These are phyloP conservation scores for Termitomyces sp. DNA, from an alignment of 768 basidiomycete species.

Conservation along the genomic window DNA sequence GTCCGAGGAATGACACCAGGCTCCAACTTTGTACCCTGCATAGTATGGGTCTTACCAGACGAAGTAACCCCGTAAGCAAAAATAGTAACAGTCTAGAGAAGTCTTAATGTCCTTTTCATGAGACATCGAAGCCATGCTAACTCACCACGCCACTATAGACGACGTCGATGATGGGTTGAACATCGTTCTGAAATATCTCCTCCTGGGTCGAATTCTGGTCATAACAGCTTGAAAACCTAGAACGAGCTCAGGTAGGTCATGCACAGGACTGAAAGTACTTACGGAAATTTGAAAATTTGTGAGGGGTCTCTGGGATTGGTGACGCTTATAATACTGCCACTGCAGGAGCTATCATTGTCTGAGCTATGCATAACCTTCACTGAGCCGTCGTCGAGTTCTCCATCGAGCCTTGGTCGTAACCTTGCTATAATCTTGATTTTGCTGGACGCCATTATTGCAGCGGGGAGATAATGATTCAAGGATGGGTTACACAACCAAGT, in stretches of 20 bases:
- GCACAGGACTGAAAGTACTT: constrained; percentile 16
- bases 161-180: constrained; percentile 72
- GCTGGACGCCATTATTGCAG: constrained; percentile 27
- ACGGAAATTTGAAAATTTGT: constrained; percentile 80
- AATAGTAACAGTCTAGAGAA: constrained; percentile 71
- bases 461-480: neutral
- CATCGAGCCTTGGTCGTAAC: constrained; percentile 57
- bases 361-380: constrained; percentile 46
- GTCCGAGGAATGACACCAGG: constrained; percentile 87
- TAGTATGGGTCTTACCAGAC: constrained; percentile 89
- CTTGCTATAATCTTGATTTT: constrained; percentile 72
- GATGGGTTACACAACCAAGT: neutral
- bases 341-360: constrained; percentile 16
- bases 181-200: constrained; percentile 72
- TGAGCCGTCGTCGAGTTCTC: constrained; percentile 59
- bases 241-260: constrained; percentile 25
- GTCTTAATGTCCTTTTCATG: neutral
- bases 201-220: constrained; percentile 66
- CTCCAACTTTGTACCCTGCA: constrained; percentile 72
- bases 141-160: constrained; percentile 74
- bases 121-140: neutral
- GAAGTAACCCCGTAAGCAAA: constrained; percentile 92
- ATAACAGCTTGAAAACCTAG: constrained; percentile 73
- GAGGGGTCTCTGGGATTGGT: constrained; percentile 63
- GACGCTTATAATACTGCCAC: constrained; percentile 54